Base-by-base conservation (phyloP, 2,329 filamentous ascomycete species). In the Aquanectria penicillioides region DNA sequence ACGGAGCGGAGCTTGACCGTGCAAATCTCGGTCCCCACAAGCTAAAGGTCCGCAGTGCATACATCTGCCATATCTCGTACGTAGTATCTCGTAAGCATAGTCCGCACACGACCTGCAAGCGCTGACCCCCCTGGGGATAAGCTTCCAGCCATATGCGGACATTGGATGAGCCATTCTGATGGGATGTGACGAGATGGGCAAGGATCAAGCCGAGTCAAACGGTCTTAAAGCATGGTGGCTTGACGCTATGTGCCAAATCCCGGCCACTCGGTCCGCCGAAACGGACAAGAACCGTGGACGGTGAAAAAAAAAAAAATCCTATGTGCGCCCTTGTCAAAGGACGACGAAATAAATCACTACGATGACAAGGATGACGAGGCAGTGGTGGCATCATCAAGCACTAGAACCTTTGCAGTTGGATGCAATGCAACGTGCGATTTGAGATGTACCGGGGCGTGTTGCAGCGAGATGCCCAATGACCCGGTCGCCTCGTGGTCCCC, bases 1-100 rank as follows among this genome's bases (percentile, higher is more conserved):
- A 56, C 25, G 36, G 38, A 52, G 55, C 50, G 23, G 44, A 57
- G 67, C 64, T 62, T 62, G 37, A 18, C 44, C 31, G 23, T 49
- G 48, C 44, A 53, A 61, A 56, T 64, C 53, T 50, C 56, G 60
- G 65, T 67, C 57, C 66, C 64, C 63, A 69, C 65, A 12, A 26
- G 22, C 25, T 46, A 41, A 20, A 62, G 59, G 65, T 69, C 67
- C 67, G 65, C 65, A 26, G 13, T n/a, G n/a, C 7, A 25, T 22
- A 25, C 40, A 28, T 38, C 52, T 50, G 11, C 59, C 48, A 55
- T 53, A 53, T 34, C 15, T 40, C 44, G 41, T 41, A 51, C 12
- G 49, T 23, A 40, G 17, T 44, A 65, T 68, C 59, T 68, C 59
- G 65, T 69, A 64, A 69, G 67, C 67, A 43, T 47, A 62, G 46